phyloP scores from a whole-genome alignment of 768 basidiomycete species.

The Auriculariales sp. region DNA sequence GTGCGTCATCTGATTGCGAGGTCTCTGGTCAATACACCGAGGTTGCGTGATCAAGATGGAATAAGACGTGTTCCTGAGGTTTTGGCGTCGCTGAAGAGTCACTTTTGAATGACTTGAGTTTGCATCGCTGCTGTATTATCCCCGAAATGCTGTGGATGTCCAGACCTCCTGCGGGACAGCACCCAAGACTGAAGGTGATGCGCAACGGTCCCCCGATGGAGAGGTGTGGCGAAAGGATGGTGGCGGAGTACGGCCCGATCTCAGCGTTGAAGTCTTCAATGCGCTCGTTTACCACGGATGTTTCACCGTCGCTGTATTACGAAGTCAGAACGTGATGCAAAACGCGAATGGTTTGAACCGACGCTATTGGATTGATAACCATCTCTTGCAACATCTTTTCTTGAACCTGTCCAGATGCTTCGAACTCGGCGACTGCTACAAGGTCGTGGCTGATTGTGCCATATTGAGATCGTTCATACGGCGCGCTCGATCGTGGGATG shows the following conservation, averaged over 20 bases:
- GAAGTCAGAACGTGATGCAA: no score
- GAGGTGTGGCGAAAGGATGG: neutral
- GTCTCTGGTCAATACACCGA: no score
- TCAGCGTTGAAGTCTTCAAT: neutral
- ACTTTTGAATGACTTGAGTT: neutral
- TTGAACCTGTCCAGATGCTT: no score
- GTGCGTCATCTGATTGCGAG: no score
- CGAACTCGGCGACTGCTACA: neutral
- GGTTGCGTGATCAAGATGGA: neutral
- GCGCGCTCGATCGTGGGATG: neutral
- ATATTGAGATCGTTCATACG: neutral
- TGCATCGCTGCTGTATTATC: neutral
- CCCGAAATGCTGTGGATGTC: neutral
- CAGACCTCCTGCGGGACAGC: neutral
- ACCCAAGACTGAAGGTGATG: neutral
- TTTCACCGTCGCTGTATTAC: neutral
- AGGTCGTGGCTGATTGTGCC: neutral
- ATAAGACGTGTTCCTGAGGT: neutral
- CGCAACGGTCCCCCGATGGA: neutral
- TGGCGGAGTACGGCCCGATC: neutral
- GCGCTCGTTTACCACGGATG: neutral
- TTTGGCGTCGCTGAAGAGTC: neutral
- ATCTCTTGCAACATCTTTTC: neutral
- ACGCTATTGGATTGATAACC: neutral
- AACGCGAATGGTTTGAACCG: neutral